phyloP scores from a whole-genome alignment of 768 basidiomycete species.

The Infundibulicybe gibba region DNA sequence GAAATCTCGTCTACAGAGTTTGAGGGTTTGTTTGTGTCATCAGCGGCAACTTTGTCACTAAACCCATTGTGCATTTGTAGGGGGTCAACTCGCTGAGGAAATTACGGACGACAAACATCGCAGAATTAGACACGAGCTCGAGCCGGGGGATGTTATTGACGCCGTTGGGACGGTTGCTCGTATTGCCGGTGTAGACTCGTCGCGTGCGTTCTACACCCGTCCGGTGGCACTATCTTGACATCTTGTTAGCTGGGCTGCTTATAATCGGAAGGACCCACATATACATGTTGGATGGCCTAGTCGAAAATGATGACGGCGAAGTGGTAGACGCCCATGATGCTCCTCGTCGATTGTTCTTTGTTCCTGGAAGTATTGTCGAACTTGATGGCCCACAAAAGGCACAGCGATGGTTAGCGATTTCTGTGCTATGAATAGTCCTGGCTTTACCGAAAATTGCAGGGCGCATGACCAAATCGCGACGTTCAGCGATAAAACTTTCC shows the following conservation, averaged over 20 bases:
- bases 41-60: background rate
- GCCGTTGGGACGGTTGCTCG: constrained; percentile 84
- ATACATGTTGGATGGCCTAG: constrained; percentile 88
- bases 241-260: constrained; percentile 68
- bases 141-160: constrained; percentile 88
- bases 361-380: constrained; percentile 82
- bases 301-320: constrained; percentile 84
- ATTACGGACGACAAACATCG: constrained; percentile 87
- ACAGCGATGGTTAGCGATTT: constrained; percentile 65
- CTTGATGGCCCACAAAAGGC: constrained; percentile 77
- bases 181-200: constrained; percentile 88
- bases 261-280: constrained; percentile 84
- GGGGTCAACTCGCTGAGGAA: constrained; percentile 68
- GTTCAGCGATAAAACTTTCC: constrained; percentile 77
- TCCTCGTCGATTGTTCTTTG: constrained; percentile 74
- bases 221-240: background rate
- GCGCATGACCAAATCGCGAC: constrained; percentile 73
- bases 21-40: constrained; percentile 40
- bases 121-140: constrained; percentile 80
- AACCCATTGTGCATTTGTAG: constrained; percentile 18
- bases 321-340: constrained; percentile 87
- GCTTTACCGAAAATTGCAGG: constrained; percentile 38
- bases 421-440: background rate
- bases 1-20: constrained; percentile 61
- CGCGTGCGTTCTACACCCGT: constrained; percentile 50